phyloP scores from a whole-genome alignment of 208 protist species.

The Angomonas ambiguus region DNA sequence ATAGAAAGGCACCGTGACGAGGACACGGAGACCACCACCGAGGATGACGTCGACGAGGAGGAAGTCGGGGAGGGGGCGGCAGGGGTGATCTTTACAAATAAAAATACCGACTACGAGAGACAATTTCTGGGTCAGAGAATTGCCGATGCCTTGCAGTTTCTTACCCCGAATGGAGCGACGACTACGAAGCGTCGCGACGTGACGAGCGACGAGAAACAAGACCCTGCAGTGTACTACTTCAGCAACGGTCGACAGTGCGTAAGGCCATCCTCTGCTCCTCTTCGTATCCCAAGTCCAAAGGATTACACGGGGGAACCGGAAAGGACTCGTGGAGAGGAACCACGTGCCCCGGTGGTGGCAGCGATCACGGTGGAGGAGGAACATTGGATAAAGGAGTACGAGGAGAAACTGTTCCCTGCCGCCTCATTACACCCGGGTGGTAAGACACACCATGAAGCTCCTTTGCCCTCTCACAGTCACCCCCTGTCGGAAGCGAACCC shows the following conservation, averaged over 20 bases:
- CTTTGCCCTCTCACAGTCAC: too few species aligned
- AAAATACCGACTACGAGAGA: background rate
- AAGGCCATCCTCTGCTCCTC: background rate
- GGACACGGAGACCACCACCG: background rate
- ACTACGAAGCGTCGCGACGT: background rate
- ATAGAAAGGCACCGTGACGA: background rate
- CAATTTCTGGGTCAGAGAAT: background rate
- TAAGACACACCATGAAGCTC: too few species aligned
- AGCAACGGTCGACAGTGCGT: background rate
- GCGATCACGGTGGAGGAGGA: background rate
- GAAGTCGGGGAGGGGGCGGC: background rate
- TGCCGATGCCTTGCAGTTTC: background rate
- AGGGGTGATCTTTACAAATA: background rate
- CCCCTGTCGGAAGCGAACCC: too few species aligned
- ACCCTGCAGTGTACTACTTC: background rate
- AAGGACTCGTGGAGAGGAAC: background rate
- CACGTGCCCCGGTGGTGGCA: background rate
- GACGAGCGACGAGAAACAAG: background rate
- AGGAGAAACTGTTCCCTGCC: too few species aligned
- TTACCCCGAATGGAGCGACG: background rate
- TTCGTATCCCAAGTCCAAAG: background rate
- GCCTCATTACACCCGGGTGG: too few species aligned
- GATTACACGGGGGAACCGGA: background rate
- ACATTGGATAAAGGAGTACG: background rate
- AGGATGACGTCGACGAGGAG: background rate